These are phyloP conservation scores for Paragyromitra xinjiangensis DNA, from an alignment of 495 filamentous ascomycete genomes.

Conservation along the genomic window DNA sequence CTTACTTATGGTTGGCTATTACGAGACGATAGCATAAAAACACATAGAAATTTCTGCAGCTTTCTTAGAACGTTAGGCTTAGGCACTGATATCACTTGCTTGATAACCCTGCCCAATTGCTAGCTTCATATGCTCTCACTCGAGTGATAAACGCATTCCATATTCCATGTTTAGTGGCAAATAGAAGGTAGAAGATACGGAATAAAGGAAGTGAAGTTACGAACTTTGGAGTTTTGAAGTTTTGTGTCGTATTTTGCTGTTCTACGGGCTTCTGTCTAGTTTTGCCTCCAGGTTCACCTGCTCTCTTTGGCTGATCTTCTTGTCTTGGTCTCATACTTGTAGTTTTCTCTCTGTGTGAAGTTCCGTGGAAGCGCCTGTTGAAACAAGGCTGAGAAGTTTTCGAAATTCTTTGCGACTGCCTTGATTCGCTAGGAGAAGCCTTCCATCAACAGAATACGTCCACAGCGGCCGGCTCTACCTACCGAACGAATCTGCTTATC, in stretches of 20 bases:
- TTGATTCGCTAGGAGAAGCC: neutral
- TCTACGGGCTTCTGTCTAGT: neutral
- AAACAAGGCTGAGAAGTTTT: neutral
- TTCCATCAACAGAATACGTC: neutral
- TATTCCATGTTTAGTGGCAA: neutral
- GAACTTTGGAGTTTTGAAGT: neutral
- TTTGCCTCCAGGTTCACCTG: neutral
- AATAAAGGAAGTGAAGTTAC: neutral
- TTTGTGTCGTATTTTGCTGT: neutral
- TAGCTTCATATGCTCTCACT: slow-evolving; percentile 48
- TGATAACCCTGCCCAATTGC: neutral
- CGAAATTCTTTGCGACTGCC: neutral
- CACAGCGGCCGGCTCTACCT: neutral
- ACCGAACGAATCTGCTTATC: neutral
- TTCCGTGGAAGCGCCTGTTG: neutral
- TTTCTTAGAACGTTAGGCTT: neutral
- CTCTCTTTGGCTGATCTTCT: neutral
- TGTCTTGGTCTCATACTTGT: neutral
- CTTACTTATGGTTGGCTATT: neutral
- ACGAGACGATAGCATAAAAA: neutral
- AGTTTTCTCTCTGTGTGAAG: neutral
- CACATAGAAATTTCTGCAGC: neutral
- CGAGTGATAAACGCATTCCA: neutral
- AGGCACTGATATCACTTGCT: neutral
- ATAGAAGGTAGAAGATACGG: neutral